A percentile compares a stretch with the other conserved stretches of the same genome.
These are phyloP conservation scores for Aspergillus luchuensis DNA, from an alignment of 2,329 filamentous ascomycete genomes.

Conservation along the genomic window DNA sequence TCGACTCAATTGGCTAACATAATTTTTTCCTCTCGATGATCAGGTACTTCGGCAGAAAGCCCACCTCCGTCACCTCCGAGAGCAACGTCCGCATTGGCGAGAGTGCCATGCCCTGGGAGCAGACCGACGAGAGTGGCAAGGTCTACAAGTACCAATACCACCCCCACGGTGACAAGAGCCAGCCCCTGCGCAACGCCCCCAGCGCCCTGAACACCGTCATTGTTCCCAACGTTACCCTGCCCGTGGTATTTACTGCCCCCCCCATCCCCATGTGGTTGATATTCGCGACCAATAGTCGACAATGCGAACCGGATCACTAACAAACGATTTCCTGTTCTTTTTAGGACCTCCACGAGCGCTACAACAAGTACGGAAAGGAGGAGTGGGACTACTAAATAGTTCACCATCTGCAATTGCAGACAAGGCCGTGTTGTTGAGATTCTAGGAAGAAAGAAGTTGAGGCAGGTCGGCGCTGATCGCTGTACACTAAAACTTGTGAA, in stretches of 20 bases:
- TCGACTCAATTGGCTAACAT: conserved; percentile 3
- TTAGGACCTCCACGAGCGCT: conserved; percentile 89
- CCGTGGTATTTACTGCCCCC: conserved; percentile 64
- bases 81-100: conserved; percentile 71
- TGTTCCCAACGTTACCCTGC: conserved; percentile 88
- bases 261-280: background rate
- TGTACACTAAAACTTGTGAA: conserved; percentile 39
- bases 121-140: conserved; percentile 63
- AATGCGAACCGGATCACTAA: background rate
- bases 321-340: background rate
- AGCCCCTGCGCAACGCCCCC: conserved; percentile 82
- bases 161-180: conserved; percentile 78
- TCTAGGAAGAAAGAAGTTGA: conserved; percentile 5
- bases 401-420: conserved; percentile 10
- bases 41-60: conserved; percentile 70
- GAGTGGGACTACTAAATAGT: conserved; percentile 59
- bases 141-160: conserved; percentile 74
- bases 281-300: background rate
- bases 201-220: conserved; percentile 95
- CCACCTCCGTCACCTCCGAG: conserved; percentile 83
- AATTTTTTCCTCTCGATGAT: conserved; percentile 57
- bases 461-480: conserved; percentile 22
- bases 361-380: conserved; percentile 99
- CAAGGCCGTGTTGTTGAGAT: conserved; percentile 17
- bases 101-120: conserved; percentile 90